phyloP scores from a whole-genome alignment of 2,329 filamentous ascomycete species.

The Drechslera avenae region DNA sequence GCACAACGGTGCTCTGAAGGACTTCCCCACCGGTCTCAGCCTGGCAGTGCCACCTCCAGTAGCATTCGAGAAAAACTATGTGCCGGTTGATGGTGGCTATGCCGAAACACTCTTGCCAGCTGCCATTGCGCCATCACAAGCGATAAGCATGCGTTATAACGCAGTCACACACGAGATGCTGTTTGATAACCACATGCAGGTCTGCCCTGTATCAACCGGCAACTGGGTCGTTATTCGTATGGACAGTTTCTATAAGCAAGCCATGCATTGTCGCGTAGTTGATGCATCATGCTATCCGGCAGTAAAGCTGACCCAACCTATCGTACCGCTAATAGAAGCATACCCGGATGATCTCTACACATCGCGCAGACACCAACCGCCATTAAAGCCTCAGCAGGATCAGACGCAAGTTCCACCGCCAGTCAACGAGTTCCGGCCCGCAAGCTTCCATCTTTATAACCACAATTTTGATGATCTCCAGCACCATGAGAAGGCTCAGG shows the following conservation, averaged over 20 bases:
- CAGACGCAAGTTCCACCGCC: not conserved
- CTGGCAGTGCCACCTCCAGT: constrained; percentile 55
- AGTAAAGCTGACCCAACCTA: constrained; percentile 42
- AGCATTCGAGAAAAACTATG: constrained; percentile 26
- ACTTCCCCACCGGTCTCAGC: constrained; percentile 63
- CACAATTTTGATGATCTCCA: constrained; percentile 63
- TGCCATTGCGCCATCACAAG: not conserved
- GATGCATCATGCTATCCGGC: constrained; percentile 54
- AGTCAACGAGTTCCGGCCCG: constrained; percentile 36
- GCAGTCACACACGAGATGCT: constrained; percentile 49
- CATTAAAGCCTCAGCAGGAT: not conserved
- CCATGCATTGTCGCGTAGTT: constrained; percentile 57
- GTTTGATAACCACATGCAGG: constrained; percentile 40
- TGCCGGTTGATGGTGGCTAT: not conserved
- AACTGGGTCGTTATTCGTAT: constrained; percentile 59
- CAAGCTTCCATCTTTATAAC: constrained; percentile 55
- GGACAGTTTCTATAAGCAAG: constrained; percentile 16
- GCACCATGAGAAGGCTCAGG: constrained; percentile 53
- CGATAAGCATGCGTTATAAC: constrained; percentile 41
- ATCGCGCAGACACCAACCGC: not conserved
- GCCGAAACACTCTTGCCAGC: no score
- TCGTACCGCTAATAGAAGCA: constrained; percentile 17
- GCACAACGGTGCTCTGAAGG: constrained; percentile 49
- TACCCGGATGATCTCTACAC: not conserved
- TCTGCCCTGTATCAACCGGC: constrained; percentile 51